Base-by-base conservation (phyloP, 2,329 filamentous ascomycete species). In the Trichoderma breve region DNA sequence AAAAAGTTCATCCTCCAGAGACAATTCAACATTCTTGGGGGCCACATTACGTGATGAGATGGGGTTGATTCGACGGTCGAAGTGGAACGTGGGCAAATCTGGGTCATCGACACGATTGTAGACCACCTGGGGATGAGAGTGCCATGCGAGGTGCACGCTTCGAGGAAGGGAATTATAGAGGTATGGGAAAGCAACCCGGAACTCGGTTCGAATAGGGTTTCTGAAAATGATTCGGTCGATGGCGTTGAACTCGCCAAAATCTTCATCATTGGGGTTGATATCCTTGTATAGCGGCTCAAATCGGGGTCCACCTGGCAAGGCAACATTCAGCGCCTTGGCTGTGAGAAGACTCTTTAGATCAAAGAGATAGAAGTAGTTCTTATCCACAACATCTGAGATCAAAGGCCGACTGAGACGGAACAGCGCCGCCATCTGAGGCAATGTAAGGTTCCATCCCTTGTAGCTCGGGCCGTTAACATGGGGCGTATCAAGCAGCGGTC, bases 141-240 rank as follows among this genome's bases (percentile, higher is more conserved):
- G 97, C 92, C 94, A 97, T 51, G 93, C 92, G 58, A 98, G 86
- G 80, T 95, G 93, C 34, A 99, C 96, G 78, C 96, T 98, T 77
- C 97, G 89, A 2, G 96, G 97, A 6, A 99, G 87, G 21, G 95
- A 97, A 81, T 99, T 99, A 84, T 99, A 99, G 6, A 99, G 86
- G 80, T 92, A 98, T 0, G 96, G 96, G 80, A 93, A 98, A 0
- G 94, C 94, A 57, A 99, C 96, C 60, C 95, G 91, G 78, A 97
- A 98, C 82, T 99, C 96, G 9, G 95, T 99, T 76, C 95, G 91
- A 75, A 98, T 97, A 0, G 95, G 95, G 61, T 93, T 92, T 75
- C 96, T 92, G 87, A 99, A 99, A 76, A 99, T 99, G 82, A 99
- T 99, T 76, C 97, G 93, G 79, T 99, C 96, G 77, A 99, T 99